Evolutionary conservation across 2,329 filamentous ascomycete genomes (phyloP).

Genomic region (Diaporthe citriasiana): DNA sequence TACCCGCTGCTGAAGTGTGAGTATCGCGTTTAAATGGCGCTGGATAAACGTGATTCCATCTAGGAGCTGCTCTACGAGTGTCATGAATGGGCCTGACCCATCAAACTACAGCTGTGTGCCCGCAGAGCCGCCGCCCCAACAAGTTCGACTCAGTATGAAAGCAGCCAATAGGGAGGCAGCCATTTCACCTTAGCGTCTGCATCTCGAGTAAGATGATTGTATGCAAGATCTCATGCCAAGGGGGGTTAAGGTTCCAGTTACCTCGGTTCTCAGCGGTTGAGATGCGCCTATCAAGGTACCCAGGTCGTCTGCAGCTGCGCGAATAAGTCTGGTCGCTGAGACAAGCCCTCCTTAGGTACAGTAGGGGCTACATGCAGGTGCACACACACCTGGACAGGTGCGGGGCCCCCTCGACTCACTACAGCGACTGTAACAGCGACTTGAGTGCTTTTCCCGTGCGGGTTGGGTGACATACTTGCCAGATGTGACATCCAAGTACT

Average conservation of each 20-base stretch:
- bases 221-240: slow-evolving; percentile 5
- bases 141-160: slow-evolving; percentile 13
- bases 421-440: neutral
- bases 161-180: slow-evolving; percentile 2
- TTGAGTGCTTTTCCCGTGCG: neutral
- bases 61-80: neutral
- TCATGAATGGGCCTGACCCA: slow-evolving; percentile 17
- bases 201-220: slow-evolving; percentile 11
- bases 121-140: slow-evolving; percentile 27
- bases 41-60: neutral
- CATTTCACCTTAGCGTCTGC: neutral
- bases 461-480: slow-evolving; percentile 2
- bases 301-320: neutral
- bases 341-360: neutral
- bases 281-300: neutral
- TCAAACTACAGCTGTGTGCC: slow-evolving; percentile 20
- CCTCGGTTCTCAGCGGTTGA: slow-evolving; percentile 17
- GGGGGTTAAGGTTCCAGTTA: slow-evolving; percentile 1
- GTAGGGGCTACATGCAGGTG: neutral
- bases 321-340: slow-evolving; percentile 17
- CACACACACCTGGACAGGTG: slow-evolving; percentile 19
- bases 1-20: neutral
- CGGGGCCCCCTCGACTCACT: slow-evolving; percentile 17
- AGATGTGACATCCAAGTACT: neutral
- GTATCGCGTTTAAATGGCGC: slow-evolving; percentile 7